Conservation (phyloP, 1,284 basidiomycete genomes). For the Caloboletus inedulis region DNA sequence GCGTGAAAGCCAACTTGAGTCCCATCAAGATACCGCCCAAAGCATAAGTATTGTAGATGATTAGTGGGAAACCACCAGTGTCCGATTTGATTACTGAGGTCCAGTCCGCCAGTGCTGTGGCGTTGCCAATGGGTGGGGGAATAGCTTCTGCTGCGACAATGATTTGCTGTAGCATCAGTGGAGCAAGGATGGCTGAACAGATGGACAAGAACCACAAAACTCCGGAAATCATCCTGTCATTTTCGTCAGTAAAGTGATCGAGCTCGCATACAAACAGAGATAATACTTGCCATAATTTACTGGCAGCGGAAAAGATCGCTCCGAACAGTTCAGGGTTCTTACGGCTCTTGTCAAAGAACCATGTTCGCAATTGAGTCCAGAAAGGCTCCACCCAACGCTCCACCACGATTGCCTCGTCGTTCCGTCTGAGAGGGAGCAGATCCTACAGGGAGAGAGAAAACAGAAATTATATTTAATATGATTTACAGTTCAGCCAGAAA, state of each 20-base stretch:
- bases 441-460: conserved; percentile 18
- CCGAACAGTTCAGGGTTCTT: conserved; percentile 20
- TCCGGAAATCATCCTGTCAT: conserved; percentile 24
- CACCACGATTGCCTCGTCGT: conserved; percentile 25
- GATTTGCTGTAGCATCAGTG: conserved; percentile 27
- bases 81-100: conserved; percentile 16
- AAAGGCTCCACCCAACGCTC: conserved; percentile 28
- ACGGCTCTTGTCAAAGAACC: conserved; percentile 16
- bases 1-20: conserved; percentile 23
- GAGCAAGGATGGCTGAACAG: conserved; percentile 21
- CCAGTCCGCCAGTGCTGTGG: conserved; percentile 24
- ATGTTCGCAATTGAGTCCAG: conserved; percentile 22
- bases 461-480: conserved; percentile 16
- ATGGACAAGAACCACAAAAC: conserved; percentile 31
- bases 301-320: conserved; percentile 17
- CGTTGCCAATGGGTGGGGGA: conserved; percentile 14
- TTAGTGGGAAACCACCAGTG: conserved; percentile 30
- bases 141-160: conserved; percentile 25
- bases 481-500: conserved; percentile 24
- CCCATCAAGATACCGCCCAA: conserved; percentile 25
- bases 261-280: not conserved
- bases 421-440: conserved; percentile 27
- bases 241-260: not conserved
- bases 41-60: conserved; percentile 25
- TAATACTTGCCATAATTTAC: conserved; percentile 15